Percentiles rank a stretch among this genome's conserved stretches.
phyloP scores from a whole-genome alignment of 2,329 filamentous ascomycete genomes.

The Fusarium devonianum region DNA sequence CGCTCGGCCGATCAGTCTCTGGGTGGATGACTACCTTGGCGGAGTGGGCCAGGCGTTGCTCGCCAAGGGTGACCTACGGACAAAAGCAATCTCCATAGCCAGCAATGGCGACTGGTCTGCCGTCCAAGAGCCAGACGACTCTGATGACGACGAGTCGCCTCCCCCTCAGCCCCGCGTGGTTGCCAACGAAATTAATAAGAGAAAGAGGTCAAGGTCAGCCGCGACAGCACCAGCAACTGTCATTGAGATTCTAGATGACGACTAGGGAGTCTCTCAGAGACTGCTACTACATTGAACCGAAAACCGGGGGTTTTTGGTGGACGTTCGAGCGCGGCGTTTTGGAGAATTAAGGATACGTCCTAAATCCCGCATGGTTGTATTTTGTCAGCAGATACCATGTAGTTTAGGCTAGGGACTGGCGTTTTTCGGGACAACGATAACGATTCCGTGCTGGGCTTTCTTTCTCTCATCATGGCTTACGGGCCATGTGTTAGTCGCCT shows the following conservation, averaged over 20 bases:
- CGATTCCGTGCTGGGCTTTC: neutral
- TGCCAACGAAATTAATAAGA: constrained; percentile 5
- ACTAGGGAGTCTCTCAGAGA: constrained; percentile 8
- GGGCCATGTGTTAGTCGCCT: constrained; percentile 5
- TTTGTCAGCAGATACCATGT: constrained; percentile 33
- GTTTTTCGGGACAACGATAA: constrained; percentile 14
- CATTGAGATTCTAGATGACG: constrained; percentile 43
- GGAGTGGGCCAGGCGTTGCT: constrained; percentile 65
- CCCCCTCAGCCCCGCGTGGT: constrained; percentile 5
- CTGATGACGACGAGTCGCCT: constrained; percentile 38
- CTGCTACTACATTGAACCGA: neutral
- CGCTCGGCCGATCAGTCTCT: constrained; percentile 74
- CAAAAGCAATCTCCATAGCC: constrained; percentile 43
- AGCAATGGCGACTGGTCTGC: constrained; percentile 46
- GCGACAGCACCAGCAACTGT: constrained; percentile 16
- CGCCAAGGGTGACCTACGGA: constrained; percentile 24
- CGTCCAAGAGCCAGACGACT: constrained; percentile 43
- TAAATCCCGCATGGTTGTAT: constrained; percentile 17
- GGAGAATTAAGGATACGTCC: constrained; percentile 14
- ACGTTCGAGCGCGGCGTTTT: constrained; percentile 18
- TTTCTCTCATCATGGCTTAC: neutral
- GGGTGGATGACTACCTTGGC: constrained; percentile 77
- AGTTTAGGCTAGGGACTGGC: constrained; percentile 18
- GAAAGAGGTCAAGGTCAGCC: constrained; percentile 17
- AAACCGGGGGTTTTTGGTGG: neutral